Evolutionary conservation across 2,329 filamentous ascomycete genomes (phyloP).

Genomic region (Ophiobolus disseminans): DNA sequence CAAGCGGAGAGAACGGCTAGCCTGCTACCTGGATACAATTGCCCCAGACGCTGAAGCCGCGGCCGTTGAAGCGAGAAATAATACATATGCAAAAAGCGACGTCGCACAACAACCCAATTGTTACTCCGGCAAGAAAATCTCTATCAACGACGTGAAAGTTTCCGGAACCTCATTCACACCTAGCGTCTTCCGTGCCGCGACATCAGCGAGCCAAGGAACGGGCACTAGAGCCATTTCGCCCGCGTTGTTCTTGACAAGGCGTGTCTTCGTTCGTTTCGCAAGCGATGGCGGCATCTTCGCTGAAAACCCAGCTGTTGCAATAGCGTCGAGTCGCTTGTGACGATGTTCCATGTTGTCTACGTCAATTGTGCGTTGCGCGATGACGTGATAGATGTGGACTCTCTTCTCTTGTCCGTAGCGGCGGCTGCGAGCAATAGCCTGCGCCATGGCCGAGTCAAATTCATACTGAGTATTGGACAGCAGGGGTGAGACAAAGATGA

Average conservation of each 20-base stretch:
- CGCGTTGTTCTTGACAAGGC: constrained; percentile 19
- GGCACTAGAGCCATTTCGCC: constrained; percentile 37
- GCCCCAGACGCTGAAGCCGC: too few species aligned
- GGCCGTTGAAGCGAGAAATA: too few species aligned
- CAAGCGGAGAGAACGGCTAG: too few species aligned
- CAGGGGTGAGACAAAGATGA: constrained; percentile 68
- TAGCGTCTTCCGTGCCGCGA: constrained; percentile 10
- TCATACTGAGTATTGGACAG: constrained; percentile 58
- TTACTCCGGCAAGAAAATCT: too few species aligned
- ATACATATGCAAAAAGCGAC: too few species aligned
- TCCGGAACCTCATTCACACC: constrained; percentile 18
- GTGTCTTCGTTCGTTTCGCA: constrained; percentile 25
- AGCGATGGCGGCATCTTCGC: constrained; percentile 10
- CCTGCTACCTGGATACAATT: too few species aligned
- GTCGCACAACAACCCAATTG: too few species aligned
- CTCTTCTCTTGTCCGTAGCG: constrained; percentile 64
- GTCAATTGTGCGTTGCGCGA: constrained; percentile 75
- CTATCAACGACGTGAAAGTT: constrained; percentile 37
- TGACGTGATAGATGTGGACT: constrained; percentile 72
- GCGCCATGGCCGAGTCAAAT: constrained; percentile 66
- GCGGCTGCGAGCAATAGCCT: constrained; percentile 67
- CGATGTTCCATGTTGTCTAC: constrained; percentile 57
- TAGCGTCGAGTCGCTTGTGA: constrained; percentile 42
- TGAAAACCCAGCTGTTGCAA: constrained; percentile 10
- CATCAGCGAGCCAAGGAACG: constrained; percentile 31